Evolutionary conservation across 2,329 filamentous ascomycete genomes (phyloP), one percentile per base, ranked within the genome.

Genomic region (Alternaria ethzedia): DNA sequence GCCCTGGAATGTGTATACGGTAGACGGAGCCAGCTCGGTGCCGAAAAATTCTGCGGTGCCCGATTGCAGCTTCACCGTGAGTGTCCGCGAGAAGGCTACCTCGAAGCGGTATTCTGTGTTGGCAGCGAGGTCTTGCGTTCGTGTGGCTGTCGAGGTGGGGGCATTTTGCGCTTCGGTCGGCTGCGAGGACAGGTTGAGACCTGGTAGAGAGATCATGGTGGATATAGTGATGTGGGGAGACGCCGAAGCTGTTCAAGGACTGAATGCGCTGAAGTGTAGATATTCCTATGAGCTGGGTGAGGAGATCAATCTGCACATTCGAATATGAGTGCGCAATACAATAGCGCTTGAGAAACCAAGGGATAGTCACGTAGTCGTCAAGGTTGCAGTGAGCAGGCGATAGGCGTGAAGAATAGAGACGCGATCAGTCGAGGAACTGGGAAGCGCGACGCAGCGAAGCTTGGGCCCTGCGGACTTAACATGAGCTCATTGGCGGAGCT

Each of bases 11-110:
- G 86, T 90, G 83, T 98, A 98, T 10, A 88, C 86, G 55, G 91
- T 91, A 60, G 91, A 91, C 10, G 88, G 86, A 11, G 94, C 94
- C 46, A 99, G 90, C 82, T 99, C 96, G 59, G 95, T 94, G 77
- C 96, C 96, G 78, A 98, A 97, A 75, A 97, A 89, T 80, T 99
- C 96, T 52, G 95, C 96, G 2, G 90, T 93, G 65, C 96, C 96
- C 32, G 87, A 88, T 59, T 93, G 82, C 25, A 98, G 85, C 83
- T 94, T 81, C 70, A 85, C 74, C 12, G 73, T 74, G 32, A 81
- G 69, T 17, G 71, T 70, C 26, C 71, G 72, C 2, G 69, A 62
- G 72, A 80, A 81, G 57, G 71, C 60, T 60, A 79, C 78, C 69
- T 82, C 80, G 71, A 82, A 82, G 66, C 80, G 80, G 67, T 77